These are phyloP conservation scores for Backusella tarrabulga DNA, from an alignment of 192 early-diverging fungal genomes.

Conservation along the genomic window DNA sequence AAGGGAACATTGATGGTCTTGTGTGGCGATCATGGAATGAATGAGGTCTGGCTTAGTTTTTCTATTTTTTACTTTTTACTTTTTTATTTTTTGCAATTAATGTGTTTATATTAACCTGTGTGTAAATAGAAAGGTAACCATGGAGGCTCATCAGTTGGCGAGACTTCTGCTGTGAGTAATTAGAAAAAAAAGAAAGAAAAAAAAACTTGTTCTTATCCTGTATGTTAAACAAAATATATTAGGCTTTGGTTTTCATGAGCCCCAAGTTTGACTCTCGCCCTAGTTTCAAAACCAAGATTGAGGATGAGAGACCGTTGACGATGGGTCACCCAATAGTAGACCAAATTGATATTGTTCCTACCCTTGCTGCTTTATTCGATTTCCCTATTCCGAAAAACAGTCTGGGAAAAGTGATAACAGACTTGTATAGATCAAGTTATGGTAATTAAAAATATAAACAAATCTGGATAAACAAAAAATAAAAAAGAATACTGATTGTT, in stretches of 20 bases:
- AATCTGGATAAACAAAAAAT: not conserved
- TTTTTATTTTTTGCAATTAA: not conserved
- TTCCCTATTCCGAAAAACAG: conserved; percentile 94
- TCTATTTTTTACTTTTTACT: no score
- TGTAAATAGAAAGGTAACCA: conserved; percentile 52
- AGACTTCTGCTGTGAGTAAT: conserved; percentile 50
- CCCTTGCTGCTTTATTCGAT: conserved; percentile 75
- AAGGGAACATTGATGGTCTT: conserved; percentile 72
- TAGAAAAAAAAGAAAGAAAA: not conserved
- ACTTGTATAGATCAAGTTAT: conserved; percentile 57
- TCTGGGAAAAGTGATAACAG: conserved; percentile 81
- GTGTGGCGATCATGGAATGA: conserved; percentile 86
- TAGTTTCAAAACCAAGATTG: conserved; percentile 9
- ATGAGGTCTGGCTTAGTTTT: conserved; percentile 48
- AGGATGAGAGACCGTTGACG: conserved; percentile 8
- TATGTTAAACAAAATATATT: not conserved
- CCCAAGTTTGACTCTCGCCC: conserved; percentile 36
- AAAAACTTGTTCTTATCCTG: not conserved
- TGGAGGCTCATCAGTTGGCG: conserved; percentile 53
- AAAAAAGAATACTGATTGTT: not conserved
- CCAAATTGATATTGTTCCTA: conserved; percentile 92
- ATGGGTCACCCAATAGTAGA: conserved; percentile 61
- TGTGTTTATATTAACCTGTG: not conserved
- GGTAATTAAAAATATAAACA: conserved; percentile 26
- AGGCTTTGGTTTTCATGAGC: conserved; percentile 50